These are phyloP conservation scores for Hyaloperonospora arabidopsidis DNA, from an alignment of 352 stramenopile genomes.

Conservation along the genomic window DNA sequence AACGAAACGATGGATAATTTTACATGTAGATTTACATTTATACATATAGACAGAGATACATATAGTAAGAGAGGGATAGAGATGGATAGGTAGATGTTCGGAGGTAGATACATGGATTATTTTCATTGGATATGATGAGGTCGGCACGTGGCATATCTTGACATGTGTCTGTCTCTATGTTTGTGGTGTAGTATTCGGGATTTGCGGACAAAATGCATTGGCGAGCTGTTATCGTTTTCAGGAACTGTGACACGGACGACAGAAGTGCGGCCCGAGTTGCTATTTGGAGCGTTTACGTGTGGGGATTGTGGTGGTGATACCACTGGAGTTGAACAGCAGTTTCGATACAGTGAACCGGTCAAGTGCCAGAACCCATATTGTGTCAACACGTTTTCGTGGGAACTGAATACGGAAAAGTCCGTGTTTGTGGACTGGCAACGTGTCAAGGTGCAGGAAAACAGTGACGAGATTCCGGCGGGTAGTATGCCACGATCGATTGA, in stretches of 20 bases:
- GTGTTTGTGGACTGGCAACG: slow-evolving; percentile 99
- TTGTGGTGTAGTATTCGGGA: slow-evolving; percentile 77
- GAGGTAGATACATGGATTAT: slow-evolving; percentile 2
- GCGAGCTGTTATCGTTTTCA: slow-evolving; percentile 87
- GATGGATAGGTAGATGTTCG: neutral
- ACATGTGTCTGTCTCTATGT: neutral
- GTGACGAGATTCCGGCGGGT: slow-evolving; percentile 96
- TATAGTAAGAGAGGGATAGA: no score
- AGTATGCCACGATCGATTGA: slow-evolving; percentile 96
- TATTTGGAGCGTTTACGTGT: slow-evolving; percentile 94
- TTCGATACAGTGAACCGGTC: slow-evolving; percentile 94
- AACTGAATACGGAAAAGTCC: slow-evolving; percentile 86
- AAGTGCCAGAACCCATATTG: slow-evolving; percentile 96
- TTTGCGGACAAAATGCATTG: slow-evolving; percentile 89
- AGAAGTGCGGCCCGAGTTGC: slow-evolving; percentile 95
- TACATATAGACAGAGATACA: no score
- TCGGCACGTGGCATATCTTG: no score
- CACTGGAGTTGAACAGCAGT: slow-evolving; percentile 94
- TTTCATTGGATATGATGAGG: slow-evolving; percentile 2
- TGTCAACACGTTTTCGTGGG: slow-evolving; percentile 81
- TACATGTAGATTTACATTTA: no score
- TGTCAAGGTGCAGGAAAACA: slow-evolving; percentile 98
- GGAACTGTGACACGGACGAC: slow-evolving; percentile 96
- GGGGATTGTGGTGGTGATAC: slow-evolving; percentile 89
- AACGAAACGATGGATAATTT: neutral